Evolutionary conservation across 2,329 filamentous ascomycete genomes (phyloP).

Genomic region (Teratosphaeriaceae sp.): DNA sequence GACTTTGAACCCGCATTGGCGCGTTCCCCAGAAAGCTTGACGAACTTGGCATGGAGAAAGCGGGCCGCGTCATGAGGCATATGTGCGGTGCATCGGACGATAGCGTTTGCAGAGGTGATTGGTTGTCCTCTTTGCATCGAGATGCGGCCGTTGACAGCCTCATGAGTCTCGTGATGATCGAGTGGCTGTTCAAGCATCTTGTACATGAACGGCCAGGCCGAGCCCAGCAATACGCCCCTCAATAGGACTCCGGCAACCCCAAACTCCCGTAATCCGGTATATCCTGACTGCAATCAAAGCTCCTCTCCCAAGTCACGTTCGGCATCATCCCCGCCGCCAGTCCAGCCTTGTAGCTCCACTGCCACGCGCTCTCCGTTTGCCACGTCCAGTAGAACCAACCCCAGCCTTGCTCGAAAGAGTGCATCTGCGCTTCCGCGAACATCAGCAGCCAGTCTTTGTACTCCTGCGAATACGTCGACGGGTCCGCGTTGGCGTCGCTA

Average conservation of each 20-base stretch:
- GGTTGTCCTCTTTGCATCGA: too few relatives aligned
- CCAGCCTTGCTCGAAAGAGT: constrained; percentile 84
- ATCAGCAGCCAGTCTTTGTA: constrained; percentile 84
- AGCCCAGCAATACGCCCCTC: too few relatives aligned
- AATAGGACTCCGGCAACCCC: constrained; percentile 42
- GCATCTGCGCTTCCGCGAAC: constrained; percentile 96
- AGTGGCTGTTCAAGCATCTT: too few relatives aligned
- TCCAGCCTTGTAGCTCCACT: constrained; percentile 90
- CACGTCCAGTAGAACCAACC: constrained; percentile 99
- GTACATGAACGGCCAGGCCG: too few relatives aligned
- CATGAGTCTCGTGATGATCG: too few relatives aligned
- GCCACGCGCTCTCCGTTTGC: constrained; percentile 76
- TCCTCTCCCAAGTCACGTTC: constrained; percentile 35
- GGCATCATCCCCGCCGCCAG: constrained; percentile 74
- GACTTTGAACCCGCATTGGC: constrained; percentile 3
- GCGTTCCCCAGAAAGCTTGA: constrained; percentile 1
- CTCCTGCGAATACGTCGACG: constrained; percentile 57
- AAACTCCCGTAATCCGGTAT: constrained; percentile 35
- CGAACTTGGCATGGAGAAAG: not conserved
- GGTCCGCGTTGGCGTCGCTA: constrained; percentile 65
- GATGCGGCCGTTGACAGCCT: too few relatives aligned
- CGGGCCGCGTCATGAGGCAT: not conserved
- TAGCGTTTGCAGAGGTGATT: not conserved
- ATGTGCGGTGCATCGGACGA: not conserved
- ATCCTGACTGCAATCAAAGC: constrained; percentile 35